Evolutionary conservation across 192 early-diverging fungal species (phyloP).

Genomic region (Geranomyces michiganensis): DNA sequence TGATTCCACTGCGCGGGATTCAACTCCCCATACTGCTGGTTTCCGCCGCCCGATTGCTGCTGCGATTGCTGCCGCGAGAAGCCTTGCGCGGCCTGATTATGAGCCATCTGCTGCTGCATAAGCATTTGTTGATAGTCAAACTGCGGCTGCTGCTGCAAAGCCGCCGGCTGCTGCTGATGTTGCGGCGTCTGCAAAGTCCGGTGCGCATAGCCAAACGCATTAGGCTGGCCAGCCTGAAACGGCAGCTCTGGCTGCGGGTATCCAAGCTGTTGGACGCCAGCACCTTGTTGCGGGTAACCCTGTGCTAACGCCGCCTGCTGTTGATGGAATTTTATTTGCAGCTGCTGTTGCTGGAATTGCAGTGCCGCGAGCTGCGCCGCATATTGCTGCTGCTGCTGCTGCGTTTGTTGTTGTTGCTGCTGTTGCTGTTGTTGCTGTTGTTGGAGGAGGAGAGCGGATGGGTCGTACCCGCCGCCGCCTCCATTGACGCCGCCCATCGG

Average conservation of each 20-base stretch:
- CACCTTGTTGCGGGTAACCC: conserved; percentile 7
- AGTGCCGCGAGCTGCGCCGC: conserved; percentile 32
- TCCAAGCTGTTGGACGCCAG: conserved; percentile 40
- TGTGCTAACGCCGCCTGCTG: conserved; percentile 10
- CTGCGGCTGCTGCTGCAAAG: conserved; percentile 23
- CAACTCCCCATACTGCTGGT: neutral
- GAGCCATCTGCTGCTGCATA: conserved; percentile 36
- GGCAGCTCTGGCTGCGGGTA: conserved; percentile 41
- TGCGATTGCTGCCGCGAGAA: conserved; percentile 16
- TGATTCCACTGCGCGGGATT: conserved; percentile 6
- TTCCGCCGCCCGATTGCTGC: conserved; percentile 13
- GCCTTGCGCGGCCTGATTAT: no score
- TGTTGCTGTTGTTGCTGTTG: conserved; percentile 42
- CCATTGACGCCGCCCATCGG: conserved; percentile 6
- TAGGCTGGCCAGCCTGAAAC: conserved; percentile 31
- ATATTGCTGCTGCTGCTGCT: conserved; percentile 27
- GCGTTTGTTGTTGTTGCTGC: conserved; percentile 45
- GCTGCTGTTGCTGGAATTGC: conserved; percentile 43
- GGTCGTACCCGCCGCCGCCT: neutral
- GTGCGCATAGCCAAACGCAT: conserved; percentile 18
- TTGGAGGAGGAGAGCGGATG: neutral
- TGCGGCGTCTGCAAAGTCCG: neutral
- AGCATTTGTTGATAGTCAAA: conserved; percentile 31
- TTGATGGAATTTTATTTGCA: conserved; percentile 25
- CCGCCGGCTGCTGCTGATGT: neutral